Evolutionary conservation across 2,329 filamentous ascomycete species (phyloP).

Genomic region (Delphinella strobiligena): DNA sequence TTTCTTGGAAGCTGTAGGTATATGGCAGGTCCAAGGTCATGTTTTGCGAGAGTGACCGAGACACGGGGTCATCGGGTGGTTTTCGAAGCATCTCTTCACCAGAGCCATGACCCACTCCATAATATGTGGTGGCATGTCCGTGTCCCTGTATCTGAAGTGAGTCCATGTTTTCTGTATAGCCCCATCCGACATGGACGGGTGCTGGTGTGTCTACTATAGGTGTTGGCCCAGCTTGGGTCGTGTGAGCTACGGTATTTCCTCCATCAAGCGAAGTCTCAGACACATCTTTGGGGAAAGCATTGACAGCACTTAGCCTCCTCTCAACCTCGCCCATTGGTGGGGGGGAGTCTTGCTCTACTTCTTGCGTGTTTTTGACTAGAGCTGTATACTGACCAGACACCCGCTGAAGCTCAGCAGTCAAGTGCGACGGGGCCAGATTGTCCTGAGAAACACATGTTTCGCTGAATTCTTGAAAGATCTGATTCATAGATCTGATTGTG

Average conservation of each 20-base stretch:
- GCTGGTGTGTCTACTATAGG: too few species aligned
- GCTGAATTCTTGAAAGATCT: conserved; percentile 55
- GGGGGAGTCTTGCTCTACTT: not conserved
- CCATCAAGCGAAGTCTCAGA: too few species aligned
- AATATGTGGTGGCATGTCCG: not conserved
- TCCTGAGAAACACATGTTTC: conserved; percentile 28
- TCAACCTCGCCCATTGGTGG: not conserved
- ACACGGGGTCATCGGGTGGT: not conserved
- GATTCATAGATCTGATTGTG: conserved; percentile 62
- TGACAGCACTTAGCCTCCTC: not conserved
- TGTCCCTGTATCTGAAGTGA: not conserved
- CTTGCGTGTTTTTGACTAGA: not conserved
- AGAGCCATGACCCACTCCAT: not conserved
- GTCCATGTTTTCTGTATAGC: not conserved
- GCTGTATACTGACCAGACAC: not conserved
- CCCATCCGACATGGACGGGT: too few species aligned
- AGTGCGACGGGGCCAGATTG: not conserved
- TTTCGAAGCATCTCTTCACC: not conserved
- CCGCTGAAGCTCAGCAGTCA: conserved; percentile 11
- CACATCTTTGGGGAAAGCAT: not conserved
- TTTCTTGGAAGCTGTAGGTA: conserved; percentile 52
- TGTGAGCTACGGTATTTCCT: too few species aligned
- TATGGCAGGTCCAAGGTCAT: conserved; percentile 21
- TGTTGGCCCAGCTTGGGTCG: too few species aligned
- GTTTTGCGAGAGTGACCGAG: not conserved